Evolutionary conservation across 2,329 filamentous ascomycete species (phyloP).

Genomic region (Aspergillus sp.): DNA sequence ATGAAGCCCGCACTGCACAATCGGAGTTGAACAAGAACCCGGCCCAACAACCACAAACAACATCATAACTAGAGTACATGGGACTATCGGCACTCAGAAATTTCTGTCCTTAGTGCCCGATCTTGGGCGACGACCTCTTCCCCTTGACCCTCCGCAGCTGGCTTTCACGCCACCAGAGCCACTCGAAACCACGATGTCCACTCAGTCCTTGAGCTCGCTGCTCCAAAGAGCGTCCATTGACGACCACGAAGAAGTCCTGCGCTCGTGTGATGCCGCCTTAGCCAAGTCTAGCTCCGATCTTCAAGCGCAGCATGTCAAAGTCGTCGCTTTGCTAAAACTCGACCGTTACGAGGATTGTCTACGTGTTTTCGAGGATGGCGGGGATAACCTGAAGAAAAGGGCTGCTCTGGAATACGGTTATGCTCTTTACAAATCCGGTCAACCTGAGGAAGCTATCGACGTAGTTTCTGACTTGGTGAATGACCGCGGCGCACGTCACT

Average conservation of each 20-base stretch:
- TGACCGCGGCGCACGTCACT: conserved; percentile 60
- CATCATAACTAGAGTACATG: conserved; percentile 3
- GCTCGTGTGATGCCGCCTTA: conserved; percentile 61
- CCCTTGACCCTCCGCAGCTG: not conserved
- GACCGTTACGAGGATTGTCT: conserved; percentile 67
- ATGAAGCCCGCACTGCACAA: conserved; percentile 23
- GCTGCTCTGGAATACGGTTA: conserved; percentile 66
- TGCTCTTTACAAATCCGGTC: conserved; percentile 65
- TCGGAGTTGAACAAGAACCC: conserved; percentile 4
- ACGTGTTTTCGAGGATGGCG: conserved; percentile 58
- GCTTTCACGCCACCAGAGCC: not conserved
- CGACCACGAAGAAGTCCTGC: conserved; percentile 65
- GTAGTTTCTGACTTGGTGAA: conserved; percentile 49
- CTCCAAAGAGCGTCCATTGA: conserved; percentile 62
- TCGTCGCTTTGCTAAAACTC: conserved; percentile 64
- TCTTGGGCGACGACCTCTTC: not conserved
- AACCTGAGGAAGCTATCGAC: conserved; percentile 58
- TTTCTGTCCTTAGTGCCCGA: not conserved
- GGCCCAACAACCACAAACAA: conserved; percentile 7
- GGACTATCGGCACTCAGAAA: not conserved
- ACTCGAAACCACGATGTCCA: conserved; percentile 40
- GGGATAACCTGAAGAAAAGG: conserved; percentile 58
- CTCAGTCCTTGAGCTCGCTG: conserved; percentile 57
- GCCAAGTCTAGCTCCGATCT: conserved; percentile 62
- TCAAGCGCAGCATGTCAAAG: conserved; percentile 62